Conservation (phyloP, 225 moss, liverwort and hornwort genomes). For the Sphagnum contortum region DNA sequence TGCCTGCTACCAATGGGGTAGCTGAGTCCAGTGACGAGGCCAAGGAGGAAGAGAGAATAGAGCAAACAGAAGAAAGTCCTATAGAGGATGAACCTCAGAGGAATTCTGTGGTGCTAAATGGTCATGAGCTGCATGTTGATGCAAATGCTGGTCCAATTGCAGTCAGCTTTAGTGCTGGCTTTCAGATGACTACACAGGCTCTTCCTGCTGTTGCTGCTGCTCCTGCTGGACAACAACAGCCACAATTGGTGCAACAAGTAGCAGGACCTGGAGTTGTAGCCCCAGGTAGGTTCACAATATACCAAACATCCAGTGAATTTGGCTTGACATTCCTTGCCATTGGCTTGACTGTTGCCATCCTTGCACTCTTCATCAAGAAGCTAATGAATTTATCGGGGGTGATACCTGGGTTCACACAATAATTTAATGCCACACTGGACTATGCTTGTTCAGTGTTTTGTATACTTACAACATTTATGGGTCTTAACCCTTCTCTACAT, state of each 20-base stretch:
- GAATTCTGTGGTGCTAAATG: conserved; percentile 32
- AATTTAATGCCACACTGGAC: too few species aligned
- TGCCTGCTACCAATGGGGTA: conserved; percentile 27
- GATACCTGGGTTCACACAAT: too few species aligned
- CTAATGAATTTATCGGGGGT: conserved; percentile 43
- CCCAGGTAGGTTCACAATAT: conserved; percentile 38
- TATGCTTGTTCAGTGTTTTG: too few species aligned
- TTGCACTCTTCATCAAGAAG: conserved; percentile 88
- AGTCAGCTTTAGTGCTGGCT: conserved; percentile 49
- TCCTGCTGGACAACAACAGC: conserved; percentile 13
- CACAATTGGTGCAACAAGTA: conserved; percentile 16
- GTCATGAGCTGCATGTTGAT: conserved; percentile 46
- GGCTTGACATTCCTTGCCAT: conserved; percentile 77
- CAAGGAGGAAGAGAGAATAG: conserved; percentile 19
- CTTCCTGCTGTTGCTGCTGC: conserved; percentile 14
- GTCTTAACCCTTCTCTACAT: too few species aligned
- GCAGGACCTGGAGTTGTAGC: conserved; percentile 17
- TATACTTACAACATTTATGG: too few species aligned
- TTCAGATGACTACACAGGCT: conserved; percentile 22
- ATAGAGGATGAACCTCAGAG: conserved; percentile 15
- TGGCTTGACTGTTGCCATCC: conserved; percentile 75
- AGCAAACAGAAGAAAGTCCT: conserved; percentile 16
- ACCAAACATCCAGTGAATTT: conserved; percentile 51
- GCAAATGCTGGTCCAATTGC: conserved; percentile 48
- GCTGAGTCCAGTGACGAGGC: conserved; percentile 33